Evolutionary conservation across 208 protist genomes (phyloP), one percentile per base, ranked within the genome.

Genomic region (Crithidia brevicula): DNA sequence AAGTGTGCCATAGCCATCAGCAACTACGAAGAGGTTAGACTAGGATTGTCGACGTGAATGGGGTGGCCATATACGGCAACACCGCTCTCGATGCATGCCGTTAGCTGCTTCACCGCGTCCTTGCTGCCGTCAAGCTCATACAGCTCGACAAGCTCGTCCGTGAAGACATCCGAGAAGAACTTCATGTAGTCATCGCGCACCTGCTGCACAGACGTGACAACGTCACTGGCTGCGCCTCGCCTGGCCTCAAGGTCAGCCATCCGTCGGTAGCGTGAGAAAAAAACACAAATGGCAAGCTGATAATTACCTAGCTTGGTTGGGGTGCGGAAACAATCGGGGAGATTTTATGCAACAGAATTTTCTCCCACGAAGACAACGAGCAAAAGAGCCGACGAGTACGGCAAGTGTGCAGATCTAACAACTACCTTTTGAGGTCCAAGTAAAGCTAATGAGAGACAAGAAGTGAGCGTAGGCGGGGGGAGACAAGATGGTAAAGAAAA

Each of bases 171-270:
- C 2, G 89, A 91, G 68, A 97, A 92, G 38, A 82, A 73, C 61
- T 92, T 82, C 92, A 97, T 97, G 77, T 97, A 97, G 22, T 79
- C 79, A 66, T 97, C 89, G 8, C 87, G 71, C 27, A 80, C 65
- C 34, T 62, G 74, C 56, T 93, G 86, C 46, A 81, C 74, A 34
- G 69, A 68, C 13, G 79, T 68, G 13, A 65, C 66, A 3, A 43
- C 64, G 18, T 46, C 49, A n/a, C 45, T 65, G 15, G 61, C n/a
- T 1, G 59, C 18, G 31, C 5, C 33, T 15, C 42, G 42, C 20
- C 13, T 57, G 2, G 57, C 16, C 16, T 15, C 16, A 4, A 40
- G 13, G 16, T 63, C 43, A 11, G 57, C 22, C 57, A 63, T 63
- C 18, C 25, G 8, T 8, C 2, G 6, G n/a, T 46, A n/a, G 11